Evolutionary conservation across 352 stramenopile genomes (phyloP).

Genomic region (Vaucheria bursata): DNA sequence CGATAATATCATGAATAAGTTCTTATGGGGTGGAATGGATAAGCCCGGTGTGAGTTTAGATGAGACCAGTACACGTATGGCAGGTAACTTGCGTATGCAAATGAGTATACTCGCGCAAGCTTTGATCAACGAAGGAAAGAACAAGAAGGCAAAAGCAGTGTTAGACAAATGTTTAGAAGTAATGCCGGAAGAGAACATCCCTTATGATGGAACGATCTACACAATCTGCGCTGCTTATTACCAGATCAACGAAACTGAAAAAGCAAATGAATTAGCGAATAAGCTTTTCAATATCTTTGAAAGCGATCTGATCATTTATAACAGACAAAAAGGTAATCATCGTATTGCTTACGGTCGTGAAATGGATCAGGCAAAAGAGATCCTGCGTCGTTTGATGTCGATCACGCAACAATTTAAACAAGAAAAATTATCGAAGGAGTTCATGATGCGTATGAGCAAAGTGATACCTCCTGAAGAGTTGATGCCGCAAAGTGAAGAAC

Average conservation of each 20-base stretch:
- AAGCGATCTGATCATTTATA: not conserved
- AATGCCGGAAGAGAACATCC: not conserved
- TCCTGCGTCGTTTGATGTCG: not conserved
- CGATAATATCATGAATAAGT: slow-evolving; percentile 1
- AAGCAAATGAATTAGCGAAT: not conserved
- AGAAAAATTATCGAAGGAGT: not conserved
- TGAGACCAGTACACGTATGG: not conserved
- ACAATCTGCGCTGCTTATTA: not conserved
- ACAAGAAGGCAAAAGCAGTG: not conserved
- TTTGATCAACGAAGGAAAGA: not conserved
- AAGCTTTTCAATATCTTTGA: not conserved
- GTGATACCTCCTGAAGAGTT: not conserved
- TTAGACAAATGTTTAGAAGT: not conserved
- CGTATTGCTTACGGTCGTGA: not conserved
- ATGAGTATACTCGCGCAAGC: not conserved
- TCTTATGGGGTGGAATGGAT: not conserved
- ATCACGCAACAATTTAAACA: not conserved
- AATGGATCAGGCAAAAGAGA: not conserved
- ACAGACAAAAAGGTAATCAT: not conserved
- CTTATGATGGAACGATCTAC: not conserved
- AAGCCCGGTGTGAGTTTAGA: not conserved
- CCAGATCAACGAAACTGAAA: not conserved
- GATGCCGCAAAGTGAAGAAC: no score
- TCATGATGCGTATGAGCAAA: not conserved
- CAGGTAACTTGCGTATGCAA: not conserved